Conservation (phyloP, 2,329 filamentous ascomycete species). For the Beauveria scarabaeidicola region DNA sequence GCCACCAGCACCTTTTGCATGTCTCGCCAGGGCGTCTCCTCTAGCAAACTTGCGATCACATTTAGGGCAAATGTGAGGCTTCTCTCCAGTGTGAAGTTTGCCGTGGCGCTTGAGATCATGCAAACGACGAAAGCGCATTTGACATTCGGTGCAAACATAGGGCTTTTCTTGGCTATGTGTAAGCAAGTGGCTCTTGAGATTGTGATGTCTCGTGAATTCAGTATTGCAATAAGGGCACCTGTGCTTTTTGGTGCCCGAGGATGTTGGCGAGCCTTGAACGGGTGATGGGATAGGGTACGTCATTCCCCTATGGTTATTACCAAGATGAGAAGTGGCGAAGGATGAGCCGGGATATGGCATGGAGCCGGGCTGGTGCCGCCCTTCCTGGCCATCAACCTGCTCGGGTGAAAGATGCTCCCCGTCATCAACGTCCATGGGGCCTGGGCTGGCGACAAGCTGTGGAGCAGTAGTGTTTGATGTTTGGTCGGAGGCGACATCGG, state of each 20-base stretch:
- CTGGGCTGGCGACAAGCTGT: slow-evolving; percentile 42
- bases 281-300: slow-evolving; percentile 46
- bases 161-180: slow-evolving; percentile 99
- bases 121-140: slow-evolving; percentile 82
- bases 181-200: slow-evolving; percentile 92
- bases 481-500: slow-evolving; percentile 37
- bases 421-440: slow-evolving; percentile 46
- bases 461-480: slow-evolving; percentile 29
- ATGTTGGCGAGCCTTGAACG: slow-evolving; percentile 47
- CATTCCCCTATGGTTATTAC: slow-evolving; percentile 44
- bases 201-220: slow-evolving; percentile 94
- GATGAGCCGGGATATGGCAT: slow-evolving; percentile 48
- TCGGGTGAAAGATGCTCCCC: slow-evolving; percentile 27
- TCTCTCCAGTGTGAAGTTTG: slow-evolving; percentile 93
- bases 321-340: slow-evolving; percentile 32
- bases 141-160: slow-evolving; percentile 87
- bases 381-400: slow-evolving; percentile 40
- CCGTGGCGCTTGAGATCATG: slow-evolving; percentile 95
- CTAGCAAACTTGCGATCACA: slow-evolving; percentile 92
- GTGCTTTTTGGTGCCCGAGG: slow-evolving; percentile 67
- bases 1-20: slow-evolving; percentile 91
- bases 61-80: slow-evolving; percentile 89
- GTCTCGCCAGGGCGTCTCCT: slow-evolving; percentile 86
- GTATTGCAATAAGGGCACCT: slow-evolving; percentile 95
- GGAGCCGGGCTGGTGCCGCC: slow-evolving; percentile 40